Percentiles rank a stretch among this genome's conserved stretches.
These are phyloP conservation scores for Xylariaceae sp. DNA, from an alignment of 2,329 filamentous ascomycete species.

Conservation along the genomic window DNA sequence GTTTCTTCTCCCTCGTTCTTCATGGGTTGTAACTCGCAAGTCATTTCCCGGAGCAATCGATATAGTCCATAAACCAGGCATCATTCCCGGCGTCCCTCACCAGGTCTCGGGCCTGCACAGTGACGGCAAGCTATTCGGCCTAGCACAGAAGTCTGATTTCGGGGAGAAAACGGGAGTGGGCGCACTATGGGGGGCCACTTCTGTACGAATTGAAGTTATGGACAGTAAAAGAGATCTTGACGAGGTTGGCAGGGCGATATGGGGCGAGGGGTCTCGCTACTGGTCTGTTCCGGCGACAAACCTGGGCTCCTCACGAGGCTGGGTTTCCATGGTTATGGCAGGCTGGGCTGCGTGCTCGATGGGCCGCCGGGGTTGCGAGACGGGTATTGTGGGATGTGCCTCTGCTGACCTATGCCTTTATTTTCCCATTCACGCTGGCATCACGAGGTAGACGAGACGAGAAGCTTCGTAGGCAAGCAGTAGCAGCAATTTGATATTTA, in stretches of 20 bases:
- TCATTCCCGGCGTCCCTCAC: slow-evolving; percentile 24
- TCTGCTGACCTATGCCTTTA: slow-evolving; percentile 2
- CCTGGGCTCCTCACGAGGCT: background rate
- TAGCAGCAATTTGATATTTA: slow-evolving; percentile 11
- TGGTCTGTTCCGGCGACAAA: slow-evolving; percentile 13
- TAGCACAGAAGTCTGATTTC: slow-evolving; percentile 26
- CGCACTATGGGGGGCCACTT: slow-evolving; percentile 28
- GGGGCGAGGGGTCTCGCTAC: slow-evolving; percentile 12
- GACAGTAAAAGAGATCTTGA: slow-evolving; percentile 22
- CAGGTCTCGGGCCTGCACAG: too few relatives aligned
- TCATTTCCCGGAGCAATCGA: slow-evolving; percentile 48
- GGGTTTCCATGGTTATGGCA: background rate
- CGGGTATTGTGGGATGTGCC: slow-evolving; percentile 7
- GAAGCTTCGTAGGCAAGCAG: slow-evolving; percentile 15
- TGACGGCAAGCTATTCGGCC: too few relatives aligned
- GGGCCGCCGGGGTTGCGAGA: too few relatives aligned
- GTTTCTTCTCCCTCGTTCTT: slow-evolving; percentile 33
- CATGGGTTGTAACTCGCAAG: slow-evolving; percentile 53
- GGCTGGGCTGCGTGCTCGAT: background rate
- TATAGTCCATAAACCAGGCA: slow-evolving; percentile 41
- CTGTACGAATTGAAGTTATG: slow-evolving; percentile 31
- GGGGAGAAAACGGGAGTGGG: slow-evolving; percentile 26
- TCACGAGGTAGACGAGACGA: slow-evolving; percentile 8
- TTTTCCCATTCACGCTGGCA: slow-evolving; percentile 6
- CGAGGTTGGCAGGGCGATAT: slow-evolving; percentile 16